Base-by-base conservation (phyloP, 345 rosid species). In the Gossypium sturtianum region DNA sequence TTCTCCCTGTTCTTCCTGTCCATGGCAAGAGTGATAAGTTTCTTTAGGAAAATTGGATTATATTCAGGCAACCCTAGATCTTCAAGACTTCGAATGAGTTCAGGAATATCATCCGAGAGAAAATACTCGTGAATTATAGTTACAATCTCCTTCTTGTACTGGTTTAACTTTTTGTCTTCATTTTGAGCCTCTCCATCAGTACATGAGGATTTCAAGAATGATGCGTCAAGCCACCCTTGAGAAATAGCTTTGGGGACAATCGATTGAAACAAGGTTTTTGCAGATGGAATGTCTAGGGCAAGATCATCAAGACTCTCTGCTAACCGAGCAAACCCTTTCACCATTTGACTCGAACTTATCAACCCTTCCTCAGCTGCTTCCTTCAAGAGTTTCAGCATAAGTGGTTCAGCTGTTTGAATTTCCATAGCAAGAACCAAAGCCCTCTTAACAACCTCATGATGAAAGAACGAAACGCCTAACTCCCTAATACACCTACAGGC, bases 1-100 rank as follows among this genome's bases (percentile, higher is more conserved):
- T 93, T 96, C 86, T 96, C 99, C 83, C 97, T 89, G 80, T 93
- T 96, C 84, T 93, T 96, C 89, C 97, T 86, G 83, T 96, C 99
- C 88, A 96, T 76, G 47, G 99, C 99, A 78, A 96, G 89, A 58
- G 93, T 93, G 19, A 96, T 89, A 66, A 96, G 91, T 80, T 83
- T 93, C 90, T 96, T 96, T 73, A 96, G 59, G 77, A 96, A 96
- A 61, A 91, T 68, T 1, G 98, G 93, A 80, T 96, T 91, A 53
- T 75, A 90, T 58, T 87, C 91, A 0, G 94, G 98, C 60, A 80
- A 70, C 15, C 87, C 93, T 23, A 93, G 84, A 86, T 96, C 99
- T 82, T 88, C 92, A 64, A 96, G 92, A 79, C 94, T 91, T 7
- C 82, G 86, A 75, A 96, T 88, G 60, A 96, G 89, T 84, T 96